A percentile compares a stretch with the other conserved stretches of the same genome.
Evolutionary conservation across 2,329 filamentous ascomycete genomes (phyloP).

Genomic region (Penicillium expansum): DNA sequence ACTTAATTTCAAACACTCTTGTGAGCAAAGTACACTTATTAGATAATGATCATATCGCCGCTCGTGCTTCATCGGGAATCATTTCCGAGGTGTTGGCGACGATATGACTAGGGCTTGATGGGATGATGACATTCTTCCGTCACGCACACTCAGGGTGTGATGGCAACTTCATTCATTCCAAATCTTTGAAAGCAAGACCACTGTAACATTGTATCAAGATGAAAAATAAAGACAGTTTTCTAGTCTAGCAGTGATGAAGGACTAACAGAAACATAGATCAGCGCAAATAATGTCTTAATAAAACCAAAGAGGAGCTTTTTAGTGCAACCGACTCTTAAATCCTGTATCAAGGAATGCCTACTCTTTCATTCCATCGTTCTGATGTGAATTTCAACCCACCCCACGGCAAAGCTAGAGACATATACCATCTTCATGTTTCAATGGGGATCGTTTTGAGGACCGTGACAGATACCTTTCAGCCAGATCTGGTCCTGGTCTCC

Average conservation of each 20-base stretch:
- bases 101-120: not conserved
- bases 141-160: not conserved
- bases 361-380: not conserved
- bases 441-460: not conserved
- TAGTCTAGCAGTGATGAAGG: not conserved
- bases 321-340: not conserved
- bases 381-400: not conserved
- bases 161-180: no score
- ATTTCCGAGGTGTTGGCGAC: not conserved
- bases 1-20: not conserved
- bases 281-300: not conserved
- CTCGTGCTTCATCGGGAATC: not conserved
- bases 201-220: not conserved
- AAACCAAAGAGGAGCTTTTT: not conserved
- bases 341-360: not conserved
- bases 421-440: not conserved
- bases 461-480: conserved; percentile 2
- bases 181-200: not conserved
- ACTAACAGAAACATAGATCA: not conserved
- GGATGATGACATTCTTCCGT: conserved; percentile 1
- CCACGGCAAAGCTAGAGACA: not conserved
- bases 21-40: not conserved
- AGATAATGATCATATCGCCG: not conserved
- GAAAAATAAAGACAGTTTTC: not conserved
- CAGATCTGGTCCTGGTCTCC: not conserved